Evolutionary conservation across 2,329 filamentous ascomycete species (phyloP).

Genomic region (Aspergillus terreus): DNA sequence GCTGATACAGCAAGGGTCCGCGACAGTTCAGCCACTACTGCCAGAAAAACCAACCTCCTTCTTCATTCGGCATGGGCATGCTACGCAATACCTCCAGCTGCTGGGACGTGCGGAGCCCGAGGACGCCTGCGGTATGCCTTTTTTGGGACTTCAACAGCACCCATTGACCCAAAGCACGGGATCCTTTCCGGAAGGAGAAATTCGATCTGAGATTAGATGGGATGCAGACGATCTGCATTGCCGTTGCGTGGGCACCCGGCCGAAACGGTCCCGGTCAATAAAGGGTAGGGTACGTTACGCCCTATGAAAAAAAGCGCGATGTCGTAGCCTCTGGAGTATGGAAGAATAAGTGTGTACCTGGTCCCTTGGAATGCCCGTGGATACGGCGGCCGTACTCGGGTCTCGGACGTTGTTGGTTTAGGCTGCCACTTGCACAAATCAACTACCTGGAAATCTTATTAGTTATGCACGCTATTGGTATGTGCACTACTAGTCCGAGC

Average conservation of each 20-base stretch:
- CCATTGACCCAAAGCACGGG: conserved; percentile 14
- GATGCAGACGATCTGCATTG: too few relatives aligned
- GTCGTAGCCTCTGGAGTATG: too few relatives aligned
- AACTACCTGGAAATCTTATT: background rate
- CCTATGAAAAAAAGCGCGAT: too few relatives aligned
- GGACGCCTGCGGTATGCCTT: background rate
- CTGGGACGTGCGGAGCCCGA: conserved; percentile 1
- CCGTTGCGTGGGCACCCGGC: too few relatives aligned
- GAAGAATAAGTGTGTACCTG: too few relatives aligned
- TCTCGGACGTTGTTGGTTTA: too few relatives aligned
- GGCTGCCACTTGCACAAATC: conserved; percentile 9
- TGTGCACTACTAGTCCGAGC: conserved; percentile 3
- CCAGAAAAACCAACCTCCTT: background rate
- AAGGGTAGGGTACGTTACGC: too few relatives aligned
- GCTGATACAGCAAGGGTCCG: background rate
- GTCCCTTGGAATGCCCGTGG: too few relatives aligned
- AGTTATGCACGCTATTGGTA: background rate
- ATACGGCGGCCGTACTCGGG: too few relatives aligned
- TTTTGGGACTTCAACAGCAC: conserved; percentile 8
- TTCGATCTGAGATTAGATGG: conserved; percentile 7
- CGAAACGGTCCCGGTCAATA: too few relatives aligned
- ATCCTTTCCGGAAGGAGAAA: conserved; percentile 23
- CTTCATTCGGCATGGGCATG: background rate
- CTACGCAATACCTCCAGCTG: background rate
- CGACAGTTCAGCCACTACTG: background rate